Conservation (phyloP, 2,329 filamentous ascomycete species). For the Diaporthe australafricana region DNA sequence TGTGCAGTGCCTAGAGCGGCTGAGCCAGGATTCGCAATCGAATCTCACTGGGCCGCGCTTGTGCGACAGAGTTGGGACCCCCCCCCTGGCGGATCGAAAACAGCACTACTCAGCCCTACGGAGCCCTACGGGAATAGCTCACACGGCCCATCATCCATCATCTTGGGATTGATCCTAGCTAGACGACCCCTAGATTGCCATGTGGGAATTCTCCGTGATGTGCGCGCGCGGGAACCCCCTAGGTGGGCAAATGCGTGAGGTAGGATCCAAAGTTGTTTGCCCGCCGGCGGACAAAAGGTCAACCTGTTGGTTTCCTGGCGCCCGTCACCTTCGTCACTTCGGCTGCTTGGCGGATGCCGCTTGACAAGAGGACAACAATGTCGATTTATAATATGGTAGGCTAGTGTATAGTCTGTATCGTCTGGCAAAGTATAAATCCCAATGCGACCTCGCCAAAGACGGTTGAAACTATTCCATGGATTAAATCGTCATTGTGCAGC, state of each 20-base stretch:
- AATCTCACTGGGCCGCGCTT: background rate
- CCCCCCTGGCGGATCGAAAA: background rate
- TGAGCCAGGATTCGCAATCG: background rate
- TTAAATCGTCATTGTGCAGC: background rate
- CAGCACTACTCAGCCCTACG: slow-evolving; percentile 5
- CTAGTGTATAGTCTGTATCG: background rate
- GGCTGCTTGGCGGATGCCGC: no score
- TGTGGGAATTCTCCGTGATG: background rate
- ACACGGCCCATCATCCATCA: background rate
- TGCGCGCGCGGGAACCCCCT: background rate
- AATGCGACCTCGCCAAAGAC: no score
- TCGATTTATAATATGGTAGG: no score
- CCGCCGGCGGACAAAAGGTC: no score
- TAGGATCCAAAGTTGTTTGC: background rate
- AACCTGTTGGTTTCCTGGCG: no score
- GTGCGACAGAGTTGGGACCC: background rate
- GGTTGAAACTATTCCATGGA: background rate
- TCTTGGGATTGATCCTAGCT: background rate
- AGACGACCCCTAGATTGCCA: background rate
- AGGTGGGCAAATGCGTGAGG: background rate
- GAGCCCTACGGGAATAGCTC: slow-evolving; percentile 11
- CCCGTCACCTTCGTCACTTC: no score
- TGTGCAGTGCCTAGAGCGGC: background rate
- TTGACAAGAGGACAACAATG: background rate
- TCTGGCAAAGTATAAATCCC: background rate